Evolutionary conservation across 805 yeast genomes (phyloP).

Genomic region (Isabelozyma pseudorhagii): DNA sequence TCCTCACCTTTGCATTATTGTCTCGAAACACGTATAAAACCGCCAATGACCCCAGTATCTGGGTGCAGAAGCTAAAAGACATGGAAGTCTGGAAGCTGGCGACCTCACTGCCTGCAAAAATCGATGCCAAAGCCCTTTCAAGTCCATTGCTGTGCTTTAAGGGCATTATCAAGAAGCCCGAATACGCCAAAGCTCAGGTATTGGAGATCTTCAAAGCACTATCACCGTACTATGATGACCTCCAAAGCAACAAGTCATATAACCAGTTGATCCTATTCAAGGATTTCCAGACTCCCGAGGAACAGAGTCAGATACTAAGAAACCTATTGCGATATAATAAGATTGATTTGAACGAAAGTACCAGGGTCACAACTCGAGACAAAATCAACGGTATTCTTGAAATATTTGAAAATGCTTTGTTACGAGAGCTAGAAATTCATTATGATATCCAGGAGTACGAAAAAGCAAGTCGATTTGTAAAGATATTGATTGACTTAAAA

Average conservation of each 20-base stretch:
- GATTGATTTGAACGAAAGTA: slow-evolving; percentile 27
- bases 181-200: slow-evolving; percentile 37
- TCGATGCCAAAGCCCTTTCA: slow-evolving; percentile 2
- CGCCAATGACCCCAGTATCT: slow-evolving; percentile 35
- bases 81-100: slow-evolving; percentile 36
- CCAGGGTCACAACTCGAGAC: slow-evolving; percentile 27
- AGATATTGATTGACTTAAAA: slow-evolving; percentile 30
- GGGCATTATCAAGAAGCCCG: slow-evolving; percentile 17
- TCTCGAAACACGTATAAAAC: slow-evolving; percentile 36
- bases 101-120: neutral
- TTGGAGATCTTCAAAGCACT: slow-evolving; percentile 36
- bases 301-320: slow-evolving; percentile 45
- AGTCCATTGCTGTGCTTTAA: slow-evolving; percentile 37
- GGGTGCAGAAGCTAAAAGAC: slow-evolving; percentile 32
- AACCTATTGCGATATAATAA: slow-evolving; percentile 39
- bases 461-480: slow-evolving; percentile 32
- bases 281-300: slow-evolving; percentile 46
- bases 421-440: slow-evolving; percentile 64
- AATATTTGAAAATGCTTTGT: slow-evolving; percentile 66
- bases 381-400: slow-evolving; percentile 57
- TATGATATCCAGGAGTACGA: slow-evolving; percentile 45
- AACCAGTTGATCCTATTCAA: slow-evolving; percentile 45
- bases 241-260: slow-evolving; percentile 37
- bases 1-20: slow-evolving; percentile 34
- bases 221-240: slow-evolving; percentile 44